Evolutionary conservation across 1,284 basidiomycete species (phyloP), one percentile per base, ranked within the genome.

Genomic region (Phaffia rhodozyma): DNA sequence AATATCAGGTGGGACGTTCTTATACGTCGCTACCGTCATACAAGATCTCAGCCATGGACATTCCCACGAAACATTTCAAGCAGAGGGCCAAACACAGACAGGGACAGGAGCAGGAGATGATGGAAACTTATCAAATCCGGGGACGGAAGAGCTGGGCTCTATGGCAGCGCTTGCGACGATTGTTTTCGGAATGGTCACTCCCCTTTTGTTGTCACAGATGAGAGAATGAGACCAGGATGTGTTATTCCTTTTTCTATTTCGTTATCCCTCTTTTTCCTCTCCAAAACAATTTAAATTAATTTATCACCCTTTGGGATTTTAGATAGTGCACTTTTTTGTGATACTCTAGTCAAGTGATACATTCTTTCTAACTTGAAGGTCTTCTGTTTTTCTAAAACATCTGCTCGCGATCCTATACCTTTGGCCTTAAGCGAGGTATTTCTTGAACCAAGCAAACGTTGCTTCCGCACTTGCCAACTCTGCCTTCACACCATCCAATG

Each of bases 11-110:
- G 92, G 92, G 20, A 91, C 90, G 1, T 97, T 97, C 75, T 78
- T 97, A 34, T 97, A 93, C 72, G 92, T 97, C 43, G 91, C 57
- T 18, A 93, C 92, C 2, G 86, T 91, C 47, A 79, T 92, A 29
- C 88, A 90, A 72, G 84, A 87, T 3, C 79, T 86, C 2, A 74
- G 74, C 2, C 27, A 43, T 43, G 38, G 38, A 43, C 38, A 43
- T 43, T 43, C 38, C 16, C 38, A 43, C 38, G 38, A 43, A 2
- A 7, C 38, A 16, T 43, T 43, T 16, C 38, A 53, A 53, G 18
- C 52, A 4, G 52, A 77, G 57, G 69, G 67, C 29, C 65, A 61
- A 30, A 67, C 67, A n/a, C 65, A 70, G 52, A 68, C 71, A 53
- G 68, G 71, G 21, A 70, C 81, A 61, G 72, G 77, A 13, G 49